Evolutionary conservation across 2,329 filamentous ascomycete species (phyloP).

Genomic region (Monosporascus sp.): DNA sequence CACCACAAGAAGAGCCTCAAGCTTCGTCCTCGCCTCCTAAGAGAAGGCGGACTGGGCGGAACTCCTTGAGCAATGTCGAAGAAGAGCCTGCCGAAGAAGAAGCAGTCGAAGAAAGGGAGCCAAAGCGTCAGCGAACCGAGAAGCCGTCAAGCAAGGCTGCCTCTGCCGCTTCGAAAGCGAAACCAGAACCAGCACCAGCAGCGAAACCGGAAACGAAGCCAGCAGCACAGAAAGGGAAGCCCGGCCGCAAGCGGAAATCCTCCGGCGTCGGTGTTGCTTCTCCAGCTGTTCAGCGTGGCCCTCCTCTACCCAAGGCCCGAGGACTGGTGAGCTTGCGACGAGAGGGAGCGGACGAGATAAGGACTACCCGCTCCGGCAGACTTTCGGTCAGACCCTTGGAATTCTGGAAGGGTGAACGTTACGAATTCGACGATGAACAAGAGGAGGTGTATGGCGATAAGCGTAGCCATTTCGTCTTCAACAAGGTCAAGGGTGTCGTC

Average conservation of each 20-base stretch:
- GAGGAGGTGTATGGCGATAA: conserved; percentile 40
- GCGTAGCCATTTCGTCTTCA: conserved; percentile 50
- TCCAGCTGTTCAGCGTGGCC: conserved; percentile 44
- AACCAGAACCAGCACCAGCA: conserved; percentile 15
- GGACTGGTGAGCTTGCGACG: conserved; percentile 49
- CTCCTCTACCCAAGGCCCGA: conserved; percentile 49
- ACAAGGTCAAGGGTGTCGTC: conserved; percentile 71
- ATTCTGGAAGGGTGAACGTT: conserved; percentile 81
- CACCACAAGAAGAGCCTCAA: conserved; percentile 8
- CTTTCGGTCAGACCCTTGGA: conserved; percentile 72
- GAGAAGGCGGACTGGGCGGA: conserved; percentile 16
- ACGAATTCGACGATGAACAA: conserved; percentile 60
- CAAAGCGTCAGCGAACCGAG: conserved; percentile 20
- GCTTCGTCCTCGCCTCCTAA: conserved; percentile 12
- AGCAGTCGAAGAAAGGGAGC: conserved; percentile 13
- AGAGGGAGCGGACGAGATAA: conserved; percentile 44
- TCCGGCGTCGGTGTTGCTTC: conserved; percentile 39
- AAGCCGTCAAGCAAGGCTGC: conserved; percentile 14
- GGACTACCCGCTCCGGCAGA: conserved; percentile 69
- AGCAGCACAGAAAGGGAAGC: conserved; percentile 24
- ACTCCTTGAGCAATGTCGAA: conserved; percentile 11
- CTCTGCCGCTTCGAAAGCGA: conserved; percentile 13
- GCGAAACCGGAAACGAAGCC: conserved; percentile 15
- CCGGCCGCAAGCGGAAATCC: conserved; percentile 30
- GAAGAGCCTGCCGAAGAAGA: conserved; percentile 9